These are phyloP conservation scores for Yamadazyma laniorum DNA, from an alignment of 805 yeast species.

Conservation along the genomic window DNA sequence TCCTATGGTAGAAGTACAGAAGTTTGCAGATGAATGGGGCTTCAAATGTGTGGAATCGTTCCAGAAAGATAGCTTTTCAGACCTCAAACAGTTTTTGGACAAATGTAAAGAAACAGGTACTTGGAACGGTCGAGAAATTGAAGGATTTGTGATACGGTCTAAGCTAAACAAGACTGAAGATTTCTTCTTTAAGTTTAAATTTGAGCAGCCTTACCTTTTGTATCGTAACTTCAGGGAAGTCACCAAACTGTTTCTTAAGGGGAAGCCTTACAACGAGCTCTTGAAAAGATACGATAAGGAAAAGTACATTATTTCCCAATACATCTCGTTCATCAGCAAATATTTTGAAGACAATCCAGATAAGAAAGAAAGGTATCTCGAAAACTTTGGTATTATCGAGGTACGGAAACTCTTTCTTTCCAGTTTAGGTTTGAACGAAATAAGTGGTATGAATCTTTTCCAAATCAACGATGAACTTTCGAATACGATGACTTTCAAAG, in stretches of 20 bases:
- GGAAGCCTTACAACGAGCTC: constrained; percentile 22
- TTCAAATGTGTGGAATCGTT: constrained; percentile 59
- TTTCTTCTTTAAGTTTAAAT: constrained; percentile 88
- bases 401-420: constrained; percentile 65
- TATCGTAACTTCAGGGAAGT: constrained; percentile 90
- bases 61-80: constrained; percentile 32
- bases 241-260: constrained; percentile 52
- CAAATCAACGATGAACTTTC: constrained; percentile 41
- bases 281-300: constrained; percentile 50
- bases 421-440: constrained; percentile 25
- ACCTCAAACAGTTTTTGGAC: constrained; percentile 52
- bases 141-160: constrained; percentile 90
- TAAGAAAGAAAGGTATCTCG: constrained; percentile 43
- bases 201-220: constrained; percentile 91
- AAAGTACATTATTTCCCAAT: constrained; percentile 59
- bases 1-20: constrained; percentile 56
- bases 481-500: constrained; percentile 14
- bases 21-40: constrained; percentile 67
- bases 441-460: constrained; percentile 59
- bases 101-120: constrained; percentile 64
- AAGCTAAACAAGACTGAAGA: constrained; percentile 20
- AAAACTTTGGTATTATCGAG: constrained; percentile 71
- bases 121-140: constrained; percentile 70
- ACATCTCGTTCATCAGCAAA: constrained; percentile 64
- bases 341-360: constrained; percentile 50